A percentile compares a stretch with the other conserved stretches of the same genome.
Conservation (phyloP, 352 stramenopile species). For the Phytophthora pseudosyringae region DNA sequence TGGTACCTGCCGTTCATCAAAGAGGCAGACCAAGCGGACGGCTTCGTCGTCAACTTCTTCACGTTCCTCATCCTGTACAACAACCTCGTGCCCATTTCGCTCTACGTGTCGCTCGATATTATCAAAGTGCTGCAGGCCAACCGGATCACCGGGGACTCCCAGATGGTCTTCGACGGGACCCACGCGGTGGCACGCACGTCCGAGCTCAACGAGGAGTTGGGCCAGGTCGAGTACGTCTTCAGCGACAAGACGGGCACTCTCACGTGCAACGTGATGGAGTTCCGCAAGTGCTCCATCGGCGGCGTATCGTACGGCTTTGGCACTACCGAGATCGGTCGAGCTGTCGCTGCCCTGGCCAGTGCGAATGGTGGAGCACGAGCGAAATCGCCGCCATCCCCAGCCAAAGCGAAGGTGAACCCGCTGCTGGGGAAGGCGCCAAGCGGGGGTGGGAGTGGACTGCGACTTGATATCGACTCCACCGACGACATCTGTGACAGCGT, state of each 20-base stretch:
- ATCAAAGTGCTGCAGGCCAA: slow-evolving; percentile 91
- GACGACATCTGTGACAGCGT: slow-evolving; percentile 24
- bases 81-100: slow-evolving; percentile 96
- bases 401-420: slow-evolving; percentile 28
- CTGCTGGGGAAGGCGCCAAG: not conserved
- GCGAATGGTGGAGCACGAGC: not conserved
- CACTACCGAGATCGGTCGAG: slow-evolving; percentile 93
- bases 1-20: slow-evolving; percentile 65
- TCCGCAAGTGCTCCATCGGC: slow-evolving; percentile 91
- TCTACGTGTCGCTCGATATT: slow-evolving; percentile 96
- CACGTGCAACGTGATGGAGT: slow-evolving; percentile 98
- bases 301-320: slow-evolving; percentile 85
- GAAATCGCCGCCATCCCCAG: not conserved
- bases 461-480: slow-evolving; percentile 32
- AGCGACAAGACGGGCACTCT: slow-evolving; percentile 99
- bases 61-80: slow-evolving; percentile 95
- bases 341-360: slow-evolving; percentile 75
- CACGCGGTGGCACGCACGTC: slow-evolving; percentile 81
- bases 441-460: slow-evolving; percentile 2
- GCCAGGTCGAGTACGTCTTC: slow-evolving; percentile 98
- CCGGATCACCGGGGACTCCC: slow-evolving; percentile 81
- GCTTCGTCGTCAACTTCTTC: slow-evolving; percentile 82
- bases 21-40: slow-evolving; percentile 28
- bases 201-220: slow-evolving; percentile 94
- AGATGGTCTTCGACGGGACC: slow-evolving; percentile 88